Evolutionary conservation across 257 asterid species (phyloP).

Genomic region (Avicennia marina): DNA sequence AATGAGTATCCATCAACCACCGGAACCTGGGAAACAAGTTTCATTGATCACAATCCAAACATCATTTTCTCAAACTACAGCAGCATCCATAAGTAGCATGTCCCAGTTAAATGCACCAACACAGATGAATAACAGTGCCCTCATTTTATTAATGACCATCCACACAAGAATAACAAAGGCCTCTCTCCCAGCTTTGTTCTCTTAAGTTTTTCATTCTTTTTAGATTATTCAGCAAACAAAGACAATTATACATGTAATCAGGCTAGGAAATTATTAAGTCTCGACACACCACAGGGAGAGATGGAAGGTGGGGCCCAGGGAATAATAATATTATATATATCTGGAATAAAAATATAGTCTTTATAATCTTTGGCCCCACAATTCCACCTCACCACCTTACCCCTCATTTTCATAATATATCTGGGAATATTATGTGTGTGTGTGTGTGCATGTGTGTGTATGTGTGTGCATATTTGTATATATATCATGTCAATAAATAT

Average conservation of each 20-base stretch:
- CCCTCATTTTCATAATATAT: no score
- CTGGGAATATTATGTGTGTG: no score
- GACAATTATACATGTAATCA: conserved; percentile 4
- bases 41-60: conserved; percentile 1
- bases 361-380: no score
- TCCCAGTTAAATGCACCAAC: conserved; percentile 6
- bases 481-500: no score
- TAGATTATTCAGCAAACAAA: conserved; percentile 15
- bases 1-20: conserved; percentile 98
- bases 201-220: not conserved
- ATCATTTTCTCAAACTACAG: conserved; percentile 11
- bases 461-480: no score
- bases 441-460: no score
- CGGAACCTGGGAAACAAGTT: conserved; percentile 60
- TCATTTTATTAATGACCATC: not conserved
- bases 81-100: not conserved
- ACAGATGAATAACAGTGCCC: conserved; percentile 2
- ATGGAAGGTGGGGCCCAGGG: no score
- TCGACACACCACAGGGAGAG: no score
- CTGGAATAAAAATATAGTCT: no score
- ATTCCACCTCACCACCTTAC: no score
- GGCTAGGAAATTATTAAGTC: not conserved
- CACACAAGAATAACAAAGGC: no score
- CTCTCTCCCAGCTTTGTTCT: not conserved
- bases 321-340: no score